A percentile compares a stretch with the other conserved stretches of the same genome.
phyloP scores from a whole-genome alignment of 2,329 filamentous ascomycete genomes.

The Neofusicoccum kwambonambiense region DNA sequence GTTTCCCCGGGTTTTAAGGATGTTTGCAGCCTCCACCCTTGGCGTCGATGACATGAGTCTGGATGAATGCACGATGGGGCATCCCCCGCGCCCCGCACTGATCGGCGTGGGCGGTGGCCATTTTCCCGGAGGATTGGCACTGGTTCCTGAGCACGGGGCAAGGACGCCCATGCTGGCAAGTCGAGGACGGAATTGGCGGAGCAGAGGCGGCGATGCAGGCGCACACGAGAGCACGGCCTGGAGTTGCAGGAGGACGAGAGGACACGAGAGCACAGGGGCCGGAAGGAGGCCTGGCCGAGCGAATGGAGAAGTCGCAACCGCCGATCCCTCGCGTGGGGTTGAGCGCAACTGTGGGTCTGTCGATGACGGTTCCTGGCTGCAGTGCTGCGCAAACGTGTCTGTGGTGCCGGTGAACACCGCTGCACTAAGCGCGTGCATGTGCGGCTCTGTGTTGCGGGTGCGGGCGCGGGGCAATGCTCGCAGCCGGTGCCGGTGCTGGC shows the following conservation, averaged over 20 bases:
- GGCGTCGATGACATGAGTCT: not conserved
- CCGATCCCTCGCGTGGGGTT: not conserved
- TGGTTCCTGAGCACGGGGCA: constrained; percentile 16
- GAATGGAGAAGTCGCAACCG: not conserved
- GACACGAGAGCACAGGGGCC: not conserved
- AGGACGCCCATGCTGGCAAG: not conserved
- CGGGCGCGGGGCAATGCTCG: not conserved
- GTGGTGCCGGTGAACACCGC: not conserved
- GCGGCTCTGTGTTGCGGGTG: not conserved
- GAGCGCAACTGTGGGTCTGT: not conserved
- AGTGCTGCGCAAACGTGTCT: not conserved
- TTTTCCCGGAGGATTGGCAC: constrained; percentile 14
- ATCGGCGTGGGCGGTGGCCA: constrained; percentile 11
- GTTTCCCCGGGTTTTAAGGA: not conserved
- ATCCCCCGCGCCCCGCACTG: constrained; percentile 15
- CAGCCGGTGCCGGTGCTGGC: not conserved
- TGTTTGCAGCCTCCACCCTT: not conserved
- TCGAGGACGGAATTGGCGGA: not conserved
- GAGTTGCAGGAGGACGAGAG: not conserved
- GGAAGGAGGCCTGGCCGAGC: not conserved
- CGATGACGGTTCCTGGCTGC: not conserved
- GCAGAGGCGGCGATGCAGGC: not conserved
- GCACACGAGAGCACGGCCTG: not conserved
- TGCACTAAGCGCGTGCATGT: not conserved
- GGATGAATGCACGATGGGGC: constrained; percentile 12